These are phyloP conservation scores for Pleurotus tuoliensis DNA, from an alignment of 768 basidiomycete species.

Conservation along the genomic window DNA sequence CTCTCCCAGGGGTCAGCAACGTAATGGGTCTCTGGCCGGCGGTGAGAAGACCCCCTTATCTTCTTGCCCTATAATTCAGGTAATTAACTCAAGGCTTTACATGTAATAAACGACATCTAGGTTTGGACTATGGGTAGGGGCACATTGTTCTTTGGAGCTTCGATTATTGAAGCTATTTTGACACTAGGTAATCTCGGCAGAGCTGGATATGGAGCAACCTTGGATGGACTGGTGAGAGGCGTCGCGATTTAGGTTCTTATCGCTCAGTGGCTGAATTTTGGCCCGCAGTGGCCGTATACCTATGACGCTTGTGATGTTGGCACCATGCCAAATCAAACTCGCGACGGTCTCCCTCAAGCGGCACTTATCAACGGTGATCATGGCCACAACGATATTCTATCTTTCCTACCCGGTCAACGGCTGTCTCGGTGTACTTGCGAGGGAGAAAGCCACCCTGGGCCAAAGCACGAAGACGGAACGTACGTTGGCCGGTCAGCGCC, in stretches of 20 bases:
- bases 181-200: slow-evolving; percentile 56
- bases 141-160: not conserved
- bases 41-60: slow-evolving; percentile 56
- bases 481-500: slow-evolving; percentile 83
- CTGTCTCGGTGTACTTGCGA: slow-evolving; percentile 84
- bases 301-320: slow-evolving; percentile 85
- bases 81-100: not conserved
- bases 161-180: not conserved
- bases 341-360: slow-evolving; percentile 62
- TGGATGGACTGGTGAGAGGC: slow-evolving; percentile 68
- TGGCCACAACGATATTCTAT: slow-evolving; percentile 43
- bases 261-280: too few relatives aligned
- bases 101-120: slow-evolving; percentile 1
- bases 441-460: slow-evolving; percentile 82
- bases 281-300: slow-evolving; percentile 70
- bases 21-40: slow-evolving; percentile 76
- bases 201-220: slow-evolving; percentile 81
- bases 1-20: slow-evolving; percentile 63
- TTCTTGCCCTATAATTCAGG: not conserved
- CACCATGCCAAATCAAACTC: slow-evolving; percentile 76
- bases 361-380: slow-evolving; percentile 58
- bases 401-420: slow-evolving; percentile 77
- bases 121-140: not conserved
- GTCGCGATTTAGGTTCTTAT: too few relatives aligned
- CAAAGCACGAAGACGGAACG: slow-evolving; percentile 64